These are phyloP conservation scores for Thinopyrum elongatum DNA, from an alignment of 176 grass and related monocot species.

Conservation along the genomic window DNA sequence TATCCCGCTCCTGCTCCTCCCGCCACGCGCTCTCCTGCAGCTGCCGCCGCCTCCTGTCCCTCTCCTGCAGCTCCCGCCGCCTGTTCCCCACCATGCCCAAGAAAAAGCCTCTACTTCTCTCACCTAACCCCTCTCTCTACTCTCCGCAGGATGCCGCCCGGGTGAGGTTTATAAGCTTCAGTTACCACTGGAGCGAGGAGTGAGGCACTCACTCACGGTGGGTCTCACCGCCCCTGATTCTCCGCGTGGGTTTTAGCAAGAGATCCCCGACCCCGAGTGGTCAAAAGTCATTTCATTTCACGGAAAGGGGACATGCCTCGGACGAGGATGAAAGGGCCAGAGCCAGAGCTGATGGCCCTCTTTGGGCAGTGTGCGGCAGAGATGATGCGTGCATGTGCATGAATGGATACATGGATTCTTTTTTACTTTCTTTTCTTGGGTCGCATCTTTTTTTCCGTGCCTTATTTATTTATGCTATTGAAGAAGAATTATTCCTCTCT, in stretches of 20 bases:
- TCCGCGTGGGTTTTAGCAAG: background rate
- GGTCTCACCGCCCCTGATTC: background rate
- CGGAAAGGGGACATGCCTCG: background rate
- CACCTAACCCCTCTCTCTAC: background rate
- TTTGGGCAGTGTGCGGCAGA: constrained; percentile 4
- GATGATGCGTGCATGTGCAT: constrained; percentile 3
- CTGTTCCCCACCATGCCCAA: background rate
- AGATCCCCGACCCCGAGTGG: background rate
- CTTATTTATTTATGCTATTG: no score
- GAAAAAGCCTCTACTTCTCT: background rate
- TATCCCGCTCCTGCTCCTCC: background rate
- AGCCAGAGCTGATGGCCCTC: background rate
- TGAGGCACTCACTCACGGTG: background rate
- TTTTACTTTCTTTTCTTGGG: no score
- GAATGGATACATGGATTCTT: no score
- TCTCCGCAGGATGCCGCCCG: background rate
- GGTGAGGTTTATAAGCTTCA: background rate
- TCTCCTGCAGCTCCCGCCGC: background rate
- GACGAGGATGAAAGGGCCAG: background rate
- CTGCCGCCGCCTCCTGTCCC: background rate
- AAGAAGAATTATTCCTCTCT: no score
- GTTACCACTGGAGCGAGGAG: background rate
- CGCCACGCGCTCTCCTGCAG: background rate
- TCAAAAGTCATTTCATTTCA: constrained; percentile 1
- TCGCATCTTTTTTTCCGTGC: no score